Conservation (phyloP, 176 grass and related monocot species). For the Oryza meyeriana region DNA sequence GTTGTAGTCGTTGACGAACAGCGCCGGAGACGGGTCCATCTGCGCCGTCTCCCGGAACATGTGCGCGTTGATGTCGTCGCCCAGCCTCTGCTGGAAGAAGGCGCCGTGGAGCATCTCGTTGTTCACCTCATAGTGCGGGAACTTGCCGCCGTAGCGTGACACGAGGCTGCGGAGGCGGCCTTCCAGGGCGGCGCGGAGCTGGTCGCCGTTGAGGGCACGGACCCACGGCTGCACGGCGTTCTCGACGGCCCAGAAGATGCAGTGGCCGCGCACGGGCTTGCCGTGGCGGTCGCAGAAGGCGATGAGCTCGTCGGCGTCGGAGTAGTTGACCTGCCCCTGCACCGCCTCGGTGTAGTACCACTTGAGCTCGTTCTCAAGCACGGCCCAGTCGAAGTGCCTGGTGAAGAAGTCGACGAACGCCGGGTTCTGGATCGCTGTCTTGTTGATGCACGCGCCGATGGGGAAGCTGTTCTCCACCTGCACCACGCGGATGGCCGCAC, state of each 20-base stretch:
- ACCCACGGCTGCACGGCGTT: slow-evolving; percentile 58
- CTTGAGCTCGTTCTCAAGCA: slow-evolving; percentile 84
- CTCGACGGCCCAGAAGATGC: slow-evolving; percentile 78
- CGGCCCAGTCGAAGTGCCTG: slow-evolving; percentile 66
- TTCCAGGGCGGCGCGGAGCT: slow-evolving; percentile 46
- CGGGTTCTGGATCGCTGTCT: slow-evolving; percentile 46
- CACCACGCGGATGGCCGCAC: slow-evolving; percentile 40
- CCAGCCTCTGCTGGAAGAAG: slow-evolving; percentile 43
- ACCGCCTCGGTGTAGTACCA: slow-evolving; percentile 69
- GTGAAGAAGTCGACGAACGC: slow-evolving; percentile 63
- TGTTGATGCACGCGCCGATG: slow-evolving; percentile 57
- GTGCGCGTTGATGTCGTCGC: slow-evolving; percentile 46
- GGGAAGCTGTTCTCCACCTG: slow-evolving; percentile 69
- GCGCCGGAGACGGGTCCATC: slow-evolving; percentile 43
- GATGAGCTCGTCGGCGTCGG: slow-evolving; percentile 69
- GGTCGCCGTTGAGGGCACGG: slow-evolving; percentile 10
- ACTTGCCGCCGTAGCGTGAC: slow-evolving; percentile 43
- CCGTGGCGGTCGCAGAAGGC: slow-evolving; percentile 45
- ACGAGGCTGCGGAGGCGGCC: slow-evolving; percentile 47
- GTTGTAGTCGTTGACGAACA: slow-evolving; percentile 90
- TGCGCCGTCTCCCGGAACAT: slow-evolving; percentile 60
- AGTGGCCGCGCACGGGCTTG: slow-evolving; percentile 56
- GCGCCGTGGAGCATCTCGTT: slow-evolving; percentile 84
- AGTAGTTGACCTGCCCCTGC: slow-evolving; percentile 52
- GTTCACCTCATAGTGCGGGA: slow-evolving; percentile 76